These are phyloP conservation scores for Naganishia friedmannii DNA, from an alignment of 768 basidiomycete species.

Conservation along the genomic window DNA sequence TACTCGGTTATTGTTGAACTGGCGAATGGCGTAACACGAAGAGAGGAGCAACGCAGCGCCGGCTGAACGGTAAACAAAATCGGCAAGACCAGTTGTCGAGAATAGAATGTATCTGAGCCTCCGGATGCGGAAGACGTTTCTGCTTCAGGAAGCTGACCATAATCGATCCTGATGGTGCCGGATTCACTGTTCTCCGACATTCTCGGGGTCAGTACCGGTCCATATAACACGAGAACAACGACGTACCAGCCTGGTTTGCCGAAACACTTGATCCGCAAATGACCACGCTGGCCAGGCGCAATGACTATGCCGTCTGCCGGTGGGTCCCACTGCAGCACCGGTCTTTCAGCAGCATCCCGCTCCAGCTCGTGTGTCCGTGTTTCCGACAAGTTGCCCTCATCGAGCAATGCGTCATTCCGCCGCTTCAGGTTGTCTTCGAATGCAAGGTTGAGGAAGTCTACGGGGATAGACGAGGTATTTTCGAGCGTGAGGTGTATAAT, in stretches of 20 bases:
- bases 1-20: no score
- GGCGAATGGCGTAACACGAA: not conserved
- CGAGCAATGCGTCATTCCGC: slow-evolving; percentile 70
- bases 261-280: slow-evolving; percentile 68
- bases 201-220: not conserved
- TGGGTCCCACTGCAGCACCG: slow-evolving; percentile 72
- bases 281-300: slow-evolving; percentile 67
- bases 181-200: slow-evolving; percentile 60
- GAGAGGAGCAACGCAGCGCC: slow-evolving; percentile 59
- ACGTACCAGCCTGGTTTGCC: slow-evolving; percentile 91
- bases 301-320: slow-evolving; percentile 59
- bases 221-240: slow-evolving; percentile 7
- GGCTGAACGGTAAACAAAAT: slow-evolving; percentile 91
- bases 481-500: slow-evolving; percentile 80
- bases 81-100: slow-evolving; percentile 82
- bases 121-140: not conserved
- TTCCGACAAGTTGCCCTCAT: slow-evolving; percentile 74
- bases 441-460: slow-evolving; percentile 78
- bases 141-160: slow-evolving; percentile 61
- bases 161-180: slow-evolving; percentile 78
- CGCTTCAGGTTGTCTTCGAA: slow-evolving; percentile 88
- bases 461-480: slow-evolving; percentile 75
- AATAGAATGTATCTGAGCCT: slow-evolving; percentile 64
- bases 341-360: slow-evolving; percentile 69
- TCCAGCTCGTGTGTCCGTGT: slow-evolving; percentile 90